phyloP scores from a whole-genome alignment of 169 alveolate genomes.

The Cryptosporidium meleagridis region DNA sequence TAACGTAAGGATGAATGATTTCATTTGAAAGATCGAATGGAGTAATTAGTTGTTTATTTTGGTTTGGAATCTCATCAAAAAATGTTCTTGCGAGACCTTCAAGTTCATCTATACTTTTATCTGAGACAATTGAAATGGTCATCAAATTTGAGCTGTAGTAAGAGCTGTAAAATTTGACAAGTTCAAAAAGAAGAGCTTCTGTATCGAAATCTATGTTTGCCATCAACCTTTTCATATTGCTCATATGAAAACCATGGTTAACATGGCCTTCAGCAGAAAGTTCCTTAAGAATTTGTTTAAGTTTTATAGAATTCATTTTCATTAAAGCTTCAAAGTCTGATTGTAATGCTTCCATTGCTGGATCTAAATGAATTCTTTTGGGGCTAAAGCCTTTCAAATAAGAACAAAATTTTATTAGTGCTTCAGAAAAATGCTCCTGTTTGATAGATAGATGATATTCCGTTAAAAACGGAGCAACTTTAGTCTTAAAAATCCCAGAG shows the following conservation, averaged over 20 bases:
- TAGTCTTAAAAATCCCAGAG: conserved; percentile 18
- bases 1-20: conserved; percentile 21
- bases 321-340: conserved; percentile 9
- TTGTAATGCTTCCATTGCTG: conserved; percentile 13
- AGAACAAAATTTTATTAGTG: conserved; percentile 22
- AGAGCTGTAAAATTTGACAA: conserved; percentile 18
- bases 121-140: conserved; percentile 40
- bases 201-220: neutral
- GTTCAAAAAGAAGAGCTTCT: conserved; percentile 28
- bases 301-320: neutral
- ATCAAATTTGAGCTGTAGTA: conserved; percentile 58
- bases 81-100: conserved; percentile 29
- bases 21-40: conserved; percentile 27
- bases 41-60: neutral
- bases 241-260: conserved; percentile 32
- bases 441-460: conserved; percentile 36
- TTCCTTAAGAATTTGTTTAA: conserved; percentile 24
- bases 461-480: conserved; percentile 16
- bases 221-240: neutral
- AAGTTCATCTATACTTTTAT: conserved; percentile 34
- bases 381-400: conserved; percentile 9
- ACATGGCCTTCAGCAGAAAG: conserved; percentile 16
- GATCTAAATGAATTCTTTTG: conserved; percentile 35
- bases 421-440: conserved; percentile 26
- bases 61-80: conserved; percentile 52